Evolutionary conservation across 805 yeast species (phyloP).

Genomic region (Debaryomyces prosopidis): DNA sequence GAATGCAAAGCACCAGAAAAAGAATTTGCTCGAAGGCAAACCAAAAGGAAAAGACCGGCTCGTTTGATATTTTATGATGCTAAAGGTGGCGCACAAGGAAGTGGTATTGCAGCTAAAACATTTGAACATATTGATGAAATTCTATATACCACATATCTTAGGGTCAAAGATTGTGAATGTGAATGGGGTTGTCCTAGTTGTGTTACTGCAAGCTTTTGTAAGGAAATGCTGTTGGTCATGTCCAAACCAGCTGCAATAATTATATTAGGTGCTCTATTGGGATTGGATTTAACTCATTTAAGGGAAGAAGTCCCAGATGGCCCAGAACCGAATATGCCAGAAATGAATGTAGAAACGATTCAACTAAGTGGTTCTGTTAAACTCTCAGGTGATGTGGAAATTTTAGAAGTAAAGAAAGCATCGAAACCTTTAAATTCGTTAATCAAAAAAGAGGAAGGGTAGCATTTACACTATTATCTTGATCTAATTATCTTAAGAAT

Average conservation of each 20-base stretch:
- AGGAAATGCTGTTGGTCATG: constrained; percentile 76
- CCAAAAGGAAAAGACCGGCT: constrained; percentile 79
- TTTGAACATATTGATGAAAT: constrained; percentile 76
- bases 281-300: constrained; percentile 47
- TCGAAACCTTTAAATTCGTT: neutral
- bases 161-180: constrained; percentile 66
- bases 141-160: constrained; percentile 55
- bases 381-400: constrained; percentile 57
- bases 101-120: constrained; percentile 78
- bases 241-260: constrained; percentile 85
- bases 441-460: neutral
- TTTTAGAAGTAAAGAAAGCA: constrained; percentile 19
- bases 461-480: too few species aligned
- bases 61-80: constrained; percentile 82
- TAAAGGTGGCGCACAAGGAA: constrained; percentile 76
- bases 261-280: constrained; percentile 62
- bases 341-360: constrained; percentile 66
- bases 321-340: constrained; percentile 77
- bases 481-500: too few species aligned
- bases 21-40: constrained; percentile 79
- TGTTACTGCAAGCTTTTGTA: constrained; percentile 79
- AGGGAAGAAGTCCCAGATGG: constrained; percentile 57
- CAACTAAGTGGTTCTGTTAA: constrained; percentile 56
- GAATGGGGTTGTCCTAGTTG: constrained; percentile 85
- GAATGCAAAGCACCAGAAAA: constrained; percentile 98